Base-by-base conservation (phyloP, 495 filamentous ascomycete genomes). In the Xylaria castorea region DNA sequence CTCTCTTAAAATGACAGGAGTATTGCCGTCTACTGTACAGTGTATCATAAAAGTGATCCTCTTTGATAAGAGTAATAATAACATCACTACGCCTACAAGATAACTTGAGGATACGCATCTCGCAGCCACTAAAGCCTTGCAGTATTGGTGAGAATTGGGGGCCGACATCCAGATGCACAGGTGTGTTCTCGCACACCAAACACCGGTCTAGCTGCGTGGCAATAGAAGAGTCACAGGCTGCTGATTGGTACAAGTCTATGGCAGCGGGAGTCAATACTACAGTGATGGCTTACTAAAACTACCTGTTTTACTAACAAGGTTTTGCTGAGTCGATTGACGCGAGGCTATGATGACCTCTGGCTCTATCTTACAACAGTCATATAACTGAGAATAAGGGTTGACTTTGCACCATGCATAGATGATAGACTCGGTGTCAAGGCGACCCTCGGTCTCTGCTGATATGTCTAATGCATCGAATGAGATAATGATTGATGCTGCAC, bases 1-100 rank as follows among this genome's bases (percentile, higher is more conserved):
- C n/a, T 51, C 3, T 18, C 16, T 66, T 66, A 66, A 66, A 66
- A 66, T 66, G 30, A 66, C 64, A 25, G 53, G 25, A 18, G 27
- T 30, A 5, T 11, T 57, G 14, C 5, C 8, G 3, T 53, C 27
- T 32, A 18, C 27, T 12, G 9, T 51, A 51, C 7, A 57, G 8
- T n/a, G 22, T 9, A 32, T 32, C 0, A 7, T 4, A 27, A 22
- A 25, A 25, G 9, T 5, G 11, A 53, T 53, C 22, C 50, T 53
- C n/a, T 27, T n/a, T n/a, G 50, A 27, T 7, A 51, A n/a, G 25
- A 6, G 25, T 27, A 16, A 55, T 30, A 55, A 27, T 48, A n/a
- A 18, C 46, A 4, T 48, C 5, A 8, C n/a, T 25, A 11, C 6
- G n/a, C 2, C 44, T 5, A 20, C 44, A 48, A 6, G 44, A 48